Conservation (phyloP, 305 asterid species). For the Fraxinus floribunda region DNA sequence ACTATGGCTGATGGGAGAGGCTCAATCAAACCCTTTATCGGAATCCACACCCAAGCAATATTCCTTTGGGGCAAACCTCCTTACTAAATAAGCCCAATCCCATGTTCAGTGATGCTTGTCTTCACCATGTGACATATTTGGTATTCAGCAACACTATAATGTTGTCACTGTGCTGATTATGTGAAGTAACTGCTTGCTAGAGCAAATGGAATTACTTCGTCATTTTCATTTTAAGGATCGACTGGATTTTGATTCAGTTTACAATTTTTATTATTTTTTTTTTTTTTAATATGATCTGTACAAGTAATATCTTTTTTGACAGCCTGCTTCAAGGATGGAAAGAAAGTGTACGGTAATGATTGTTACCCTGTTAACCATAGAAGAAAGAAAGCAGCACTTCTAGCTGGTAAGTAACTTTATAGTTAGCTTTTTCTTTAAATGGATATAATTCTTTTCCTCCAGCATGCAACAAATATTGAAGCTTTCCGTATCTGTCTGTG, state of each 20-base stretch:
- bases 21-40: not conserved
- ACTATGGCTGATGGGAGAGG: not conserved
- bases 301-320: slow-evolving; percentile 9
- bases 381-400: slow-evolving; percentile 39
- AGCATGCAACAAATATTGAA: not conserved
- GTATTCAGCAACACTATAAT: not conserved
- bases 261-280: not conserved
- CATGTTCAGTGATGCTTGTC: not conserved
- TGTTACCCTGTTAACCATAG: slow-evolving; percentile 42
- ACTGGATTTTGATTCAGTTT: not conserved
- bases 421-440: not conserved
- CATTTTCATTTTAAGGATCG: not conserved
- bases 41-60: not conserved
- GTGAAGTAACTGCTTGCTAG: not conserved
- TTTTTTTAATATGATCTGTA: not conserved
- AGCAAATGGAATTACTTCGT: not conserved
- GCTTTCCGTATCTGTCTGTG: not conserved
- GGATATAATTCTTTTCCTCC: not conserved
- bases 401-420: slow-evolving; percentile 44
- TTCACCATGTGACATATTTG: not conserved
- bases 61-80: not conserved
- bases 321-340: slow-evolving; percentile 64
- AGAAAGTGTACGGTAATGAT: slow-evolving; percentile 50
- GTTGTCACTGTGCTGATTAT: not conserved
- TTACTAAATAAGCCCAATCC: not conserved